Conservation (phyloP, 768 basidiomycete species). For the Polyporus arcularius region DNA sequence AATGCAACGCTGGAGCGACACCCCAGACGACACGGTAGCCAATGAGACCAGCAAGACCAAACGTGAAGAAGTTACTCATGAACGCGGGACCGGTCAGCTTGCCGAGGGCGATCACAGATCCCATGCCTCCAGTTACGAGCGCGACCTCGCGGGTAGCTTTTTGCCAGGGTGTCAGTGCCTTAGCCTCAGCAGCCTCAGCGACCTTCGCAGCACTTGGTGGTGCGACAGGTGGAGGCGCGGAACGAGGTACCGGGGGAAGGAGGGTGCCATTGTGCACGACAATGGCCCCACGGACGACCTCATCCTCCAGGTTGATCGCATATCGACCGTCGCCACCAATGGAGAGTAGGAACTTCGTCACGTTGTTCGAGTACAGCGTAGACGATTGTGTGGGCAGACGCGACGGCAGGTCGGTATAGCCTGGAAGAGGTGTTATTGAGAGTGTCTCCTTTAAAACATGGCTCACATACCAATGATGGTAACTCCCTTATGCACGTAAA, state of each 20-base stretch:
- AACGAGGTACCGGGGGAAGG: constrained; percentile 68
- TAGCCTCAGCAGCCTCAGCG: constrained; percentile 44
- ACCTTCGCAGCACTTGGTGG: constrained; percentile 50
- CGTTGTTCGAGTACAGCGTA: constrained; percentile 88
- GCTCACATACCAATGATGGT: constrained; percentile 66
- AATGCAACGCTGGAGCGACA: constrained; percentile 85
- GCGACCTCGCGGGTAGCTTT: constrained; percentile 77
- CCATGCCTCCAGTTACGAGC: constrained; percentile 75
- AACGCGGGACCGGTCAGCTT: constrained; percentile 80
- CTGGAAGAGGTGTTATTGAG: constrained; percentile 35
- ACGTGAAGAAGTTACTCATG: constrained; percentile 89
- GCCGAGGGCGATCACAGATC: constrained; percentile 68
- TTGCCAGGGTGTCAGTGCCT: constrained; percentile 84
- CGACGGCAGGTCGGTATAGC: constrained; percentile 85
- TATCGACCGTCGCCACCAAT: constrained; percentile 64
- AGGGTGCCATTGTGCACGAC: constrained; percentile 68
- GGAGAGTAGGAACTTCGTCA: constrained; percentile 86
- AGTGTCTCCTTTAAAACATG: neutral
- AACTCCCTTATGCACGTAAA: constrained; percentile 71
- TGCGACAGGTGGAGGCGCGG: constrained; percentile 61
- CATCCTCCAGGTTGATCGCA: constrained; percentile 72
- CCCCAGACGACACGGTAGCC: constrained; percentile 92
- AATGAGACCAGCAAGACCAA: constrained; percentile 82
- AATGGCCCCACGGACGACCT: constrained; percentile 81
- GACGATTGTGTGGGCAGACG: constrained; percentile 88